Evolutionary conservation across 352 stramenopile genomes (phyloP).

Genomic region (Phytophthora fragariaefolia): DNA sequence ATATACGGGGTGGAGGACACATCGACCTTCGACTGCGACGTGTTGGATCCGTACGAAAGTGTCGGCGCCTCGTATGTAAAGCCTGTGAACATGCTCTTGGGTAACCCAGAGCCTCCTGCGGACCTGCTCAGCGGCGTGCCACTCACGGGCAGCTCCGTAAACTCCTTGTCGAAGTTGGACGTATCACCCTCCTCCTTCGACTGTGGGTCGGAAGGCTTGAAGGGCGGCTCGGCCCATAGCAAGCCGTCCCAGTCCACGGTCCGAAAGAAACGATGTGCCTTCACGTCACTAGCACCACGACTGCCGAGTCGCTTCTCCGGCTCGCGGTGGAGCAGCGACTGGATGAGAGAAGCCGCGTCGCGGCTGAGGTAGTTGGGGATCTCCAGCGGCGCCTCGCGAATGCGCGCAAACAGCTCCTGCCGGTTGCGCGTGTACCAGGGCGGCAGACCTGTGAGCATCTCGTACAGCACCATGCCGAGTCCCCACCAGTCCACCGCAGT

Average conservation of each 20-base stretch:
- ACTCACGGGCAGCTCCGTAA: constrained; percentile 87
- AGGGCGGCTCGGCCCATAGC: constrained; percentile 85
- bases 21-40: constrained; percentile 88
- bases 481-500: constrained; percentile 92
- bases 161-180: constrained; percentile 92
- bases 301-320: constrained; percentile 86
- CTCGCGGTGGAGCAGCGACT: constrained; percentile 83
- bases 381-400: constrained; percentile 82
- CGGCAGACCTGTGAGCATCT: constrained; percentile 88
- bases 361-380: constrained; percentile 77
- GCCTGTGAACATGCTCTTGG: constrained; percentile 86
- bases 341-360: constrained; percentile 81
- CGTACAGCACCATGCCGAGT: constrained; percentile 90
- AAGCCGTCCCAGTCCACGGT: constrained; percentile 88
- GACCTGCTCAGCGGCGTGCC: constrained; percentile 83
- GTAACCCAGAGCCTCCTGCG: constrained; percentile 57
- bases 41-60: constrained; percentile 87
- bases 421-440: constrained; percentile 90
- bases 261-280: constrained; percentile 88
- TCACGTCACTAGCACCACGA: constrained; percentile 80
- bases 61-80: constrained; percentile 89
- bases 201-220: constrained; percentile 85
- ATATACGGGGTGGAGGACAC: constrained; percentile 88
- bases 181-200: constrained; percentile 88
- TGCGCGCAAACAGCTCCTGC: constrained; percentile 81